Conservation (phyloP, 2,329 filamentous ascomycete genomes). For the Periconia macrospinosa region DNA sequence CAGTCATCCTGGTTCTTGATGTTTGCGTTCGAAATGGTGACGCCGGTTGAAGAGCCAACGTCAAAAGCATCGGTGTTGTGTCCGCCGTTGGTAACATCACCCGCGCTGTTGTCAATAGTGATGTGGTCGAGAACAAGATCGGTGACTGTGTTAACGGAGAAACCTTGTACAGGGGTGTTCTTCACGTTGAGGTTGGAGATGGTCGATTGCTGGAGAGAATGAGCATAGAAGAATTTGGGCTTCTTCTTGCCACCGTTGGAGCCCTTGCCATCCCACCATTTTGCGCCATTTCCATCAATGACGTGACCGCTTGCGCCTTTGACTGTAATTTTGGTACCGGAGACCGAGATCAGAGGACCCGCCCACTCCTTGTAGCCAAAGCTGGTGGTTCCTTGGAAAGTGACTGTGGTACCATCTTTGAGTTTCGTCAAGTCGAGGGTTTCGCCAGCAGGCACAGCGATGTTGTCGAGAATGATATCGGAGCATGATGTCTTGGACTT, state of each 20-base stretch:
- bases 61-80: conserved; percentile 63
- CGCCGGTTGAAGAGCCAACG: conserved; percentile 51
- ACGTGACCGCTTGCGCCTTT: conserved; percentile 59
- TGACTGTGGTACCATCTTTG: conserved; percentile 56
- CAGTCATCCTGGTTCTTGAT: conserved; percentile 65
- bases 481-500: conserved; percentile 56
- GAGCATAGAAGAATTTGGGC: conserved; percentile 59
- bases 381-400: conserved; percentile 67
- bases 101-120: conserved; percentile 61
- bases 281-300: conserved; percentile 59
- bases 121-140: conserved; percentile 53
- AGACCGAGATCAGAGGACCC: conserved; percentile 65
- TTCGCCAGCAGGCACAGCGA: conserved; percentile 60
- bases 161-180: conserved; percentile 59
- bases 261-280: conserved; percentile 55
- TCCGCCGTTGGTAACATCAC: conserved; percentile 44
- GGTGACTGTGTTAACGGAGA: conserved; percentile 50
- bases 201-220: conserved; percentile 54
- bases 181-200: conserved; percentile 56
- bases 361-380: conserved; percentile 68
- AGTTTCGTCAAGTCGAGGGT: conserved; percentile 62
- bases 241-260: conserved; percentile 50
- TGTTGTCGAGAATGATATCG: conserved; percentile 56
- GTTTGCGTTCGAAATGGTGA: conserved; percentile 55
- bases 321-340: conserved; percentile 61